Percentiles rank a stretch among this genome's conserved stretches.
Evolutionary conservation across 2,329 filamentous ascomycete genomes (phyloP).

Genomic region (Endocalyx cinctus): DNA sequence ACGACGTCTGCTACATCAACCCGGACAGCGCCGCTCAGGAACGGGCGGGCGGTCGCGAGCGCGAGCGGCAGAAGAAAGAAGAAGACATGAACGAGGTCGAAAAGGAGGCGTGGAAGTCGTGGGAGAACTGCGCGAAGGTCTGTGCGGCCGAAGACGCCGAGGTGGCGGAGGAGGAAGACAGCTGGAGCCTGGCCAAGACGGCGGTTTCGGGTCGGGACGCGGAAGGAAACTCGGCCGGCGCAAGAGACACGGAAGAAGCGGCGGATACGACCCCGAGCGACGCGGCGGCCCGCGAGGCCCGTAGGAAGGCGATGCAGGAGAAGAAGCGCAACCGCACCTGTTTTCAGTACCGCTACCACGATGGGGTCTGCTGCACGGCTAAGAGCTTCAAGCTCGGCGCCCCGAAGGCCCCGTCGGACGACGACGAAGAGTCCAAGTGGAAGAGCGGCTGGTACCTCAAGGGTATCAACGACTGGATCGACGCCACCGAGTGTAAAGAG

Average conservation of each 20-base stretch:
- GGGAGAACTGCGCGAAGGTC: constrained; percentile 43
- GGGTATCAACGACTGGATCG: constrained; percentile 44
- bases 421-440: constrained; percentile 29
- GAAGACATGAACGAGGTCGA: constrained; percentile 37
- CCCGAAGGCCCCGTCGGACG: constrained; percentile 27
- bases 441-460: constrained; percentile 42
- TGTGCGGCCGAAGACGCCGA: constrained; percentile 40
- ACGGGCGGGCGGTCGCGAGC: constrained; percentile 25
- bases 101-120: constrained; percentile 39
- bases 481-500: constrained; percentile 35
- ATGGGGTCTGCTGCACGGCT: constrained; percentile 39
- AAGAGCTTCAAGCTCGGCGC: constrained; percentile 40
- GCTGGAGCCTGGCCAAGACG: too few species aligned
- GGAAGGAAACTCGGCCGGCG: constrained; percentile 19
- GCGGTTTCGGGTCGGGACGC: constrained; percentile 18
- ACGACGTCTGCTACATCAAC: constrained; percentile 41
- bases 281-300: constrained; percentile 13
- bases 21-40: constrained; percentile 32
- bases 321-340: constrained; percentile 31
- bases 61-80: constrained; percentile 32
- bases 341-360: constrained; percentile 43
- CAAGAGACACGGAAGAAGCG: constrained; percentile 20
- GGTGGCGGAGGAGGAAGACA: constrained; percentile 29
- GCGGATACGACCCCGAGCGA: constrained; percentile 22
- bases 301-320: constrained; percentile 22